A percentile compares a stretch with the other conserved stretches of the same genome.
These are phyloP conservation scores for Leccinum olivaceopallidum DNA, from an alignment of 768 basidiomycete genomes.

Conservation along the genomic window DNA sequence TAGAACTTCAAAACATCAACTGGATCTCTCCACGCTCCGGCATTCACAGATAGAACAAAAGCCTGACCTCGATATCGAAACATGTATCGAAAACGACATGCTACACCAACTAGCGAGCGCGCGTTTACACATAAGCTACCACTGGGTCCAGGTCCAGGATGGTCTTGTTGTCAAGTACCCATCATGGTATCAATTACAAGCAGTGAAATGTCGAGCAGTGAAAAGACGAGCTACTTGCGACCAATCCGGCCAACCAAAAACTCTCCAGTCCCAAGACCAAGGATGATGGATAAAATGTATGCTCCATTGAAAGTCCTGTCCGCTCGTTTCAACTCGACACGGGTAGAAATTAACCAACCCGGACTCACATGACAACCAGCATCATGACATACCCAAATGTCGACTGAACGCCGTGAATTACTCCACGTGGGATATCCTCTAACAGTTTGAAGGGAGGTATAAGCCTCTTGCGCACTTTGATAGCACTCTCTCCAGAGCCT, in stretches of 20 bases:
- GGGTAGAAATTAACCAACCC: neutral
- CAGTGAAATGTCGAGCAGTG: neutral
- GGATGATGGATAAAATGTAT: conserved; percentile 70
- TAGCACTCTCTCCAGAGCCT: neutral
- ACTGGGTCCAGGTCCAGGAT: neutral
- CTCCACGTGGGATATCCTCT: conserved; percentile 72
- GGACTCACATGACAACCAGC: conserved; percentile 75
- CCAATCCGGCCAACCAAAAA: conserved; percentile 62
- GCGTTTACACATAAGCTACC: neutral
- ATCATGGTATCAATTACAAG: neutral
- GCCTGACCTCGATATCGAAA: too few species aligned
- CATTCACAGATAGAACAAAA: neutral
- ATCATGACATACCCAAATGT: conserved; percentile 71
- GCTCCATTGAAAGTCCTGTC: conserved; percentile 82
- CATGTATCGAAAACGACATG: neutral
- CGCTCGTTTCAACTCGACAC: conserved; percentile 9
- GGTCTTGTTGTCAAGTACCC: neutral
- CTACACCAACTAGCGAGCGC: neutral
- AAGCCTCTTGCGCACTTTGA: conserved; percentile 27
- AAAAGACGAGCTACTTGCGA: conserved; percentile 8
- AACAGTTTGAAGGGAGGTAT: conserved; percentile 61
- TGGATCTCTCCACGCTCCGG: neutral
- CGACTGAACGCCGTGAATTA: conserved; percentile 62
- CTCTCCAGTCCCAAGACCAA: conserved; percentile 77
- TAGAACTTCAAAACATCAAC: neutral